phyloP scores from a whole-genome alignment of 2,329 filamentous ascomycete genomes.

The Alternaria triticimaculans region DNA sequence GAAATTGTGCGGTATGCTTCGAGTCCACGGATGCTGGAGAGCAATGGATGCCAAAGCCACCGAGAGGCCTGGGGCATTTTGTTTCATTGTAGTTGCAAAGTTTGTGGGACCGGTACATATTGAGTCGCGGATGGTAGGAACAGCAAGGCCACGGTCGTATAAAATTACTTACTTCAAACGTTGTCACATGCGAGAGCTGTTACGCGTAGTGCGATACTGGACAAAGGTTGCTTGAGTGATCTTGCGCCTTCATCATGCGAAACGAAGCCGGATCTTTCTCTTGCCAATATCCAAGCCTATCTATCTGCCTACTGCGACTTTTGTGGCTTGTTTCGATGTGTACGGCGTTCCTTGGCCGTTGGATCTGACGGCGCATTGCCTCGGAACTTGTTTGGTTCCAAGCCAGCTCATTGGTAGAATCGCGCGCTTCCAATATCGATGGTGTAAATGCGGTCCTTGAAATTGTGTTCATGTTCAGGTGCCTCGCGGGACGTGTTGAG shows the following conservation, averaged over 20 bases:
- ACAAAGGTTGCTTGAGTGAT: not conserved
- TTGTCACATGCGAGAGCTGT: not conserved
- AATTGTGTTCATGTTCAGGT: not conserved
- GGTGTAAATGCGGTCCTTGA: not conserved
- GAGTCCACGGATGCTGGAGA: conserved; percentile 9
- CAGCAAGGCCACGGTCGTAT: too few relatives aligned
- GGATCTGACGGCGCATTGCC: not conserved
- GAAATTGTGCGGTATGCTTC: conserved; percentile 12
- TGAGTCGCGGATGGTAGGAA: not conserved
- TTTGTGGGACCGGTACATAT: not conserved
- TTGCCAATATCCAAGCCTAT: not conserved
- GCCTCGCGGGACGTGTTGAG: not conserved
- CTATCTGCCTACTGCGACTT: not conserved
- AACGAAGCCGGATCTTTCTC: not conserved
- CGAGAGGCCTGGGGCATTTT: not conserved
- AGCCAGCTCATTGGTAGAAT: conserved; percentile 3
- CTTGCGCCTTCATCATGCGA: not conserved
- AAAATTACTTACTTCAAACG: not conserved
- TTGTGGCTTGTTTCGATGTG: conserved; percentile 8
- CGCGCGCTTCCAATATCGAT: not conserved
- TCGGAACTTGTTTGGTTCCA: conserved; percentile 10
- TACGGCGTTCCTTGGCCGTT: conserved; percentile 1
- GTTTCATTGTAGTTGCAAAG: not conserved
- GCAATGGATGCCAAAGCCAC: not conserved
- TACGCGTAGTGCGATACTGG: not conserved